These are phyloP conservation scores for Neckera pumila DNA, from an alignment of 225 moss, liverwort and hornwort genomes.

Conservation along the genomic window DNA sequence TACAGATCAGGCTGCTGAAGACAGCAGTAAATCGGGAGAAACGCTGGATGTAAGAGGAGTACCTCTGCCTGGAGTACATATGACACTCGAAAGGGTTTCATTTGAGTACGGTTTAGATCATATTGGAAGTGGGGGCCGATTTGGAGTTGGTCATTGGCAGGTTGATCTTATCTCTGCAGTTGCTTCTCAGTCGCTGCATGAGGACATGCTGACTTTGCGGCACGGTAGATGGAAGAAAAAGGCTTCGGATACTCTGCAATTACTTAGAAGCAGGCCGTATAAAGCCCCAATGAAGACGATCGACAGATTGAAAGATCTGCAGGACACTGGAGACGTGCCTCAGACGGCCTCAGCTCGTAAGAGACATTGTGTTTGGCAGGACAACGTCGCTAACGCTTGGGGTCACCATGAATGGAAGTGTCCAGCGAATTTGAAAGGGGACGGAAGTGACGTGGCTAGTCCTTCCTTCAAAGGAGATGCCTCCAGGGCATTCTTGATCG, in stretches of 20 bases:
- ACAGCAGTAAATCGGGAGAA: not conserved
- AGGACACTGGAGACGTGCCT: slow-evolving; percentile 34
- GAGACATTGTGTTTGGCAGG: slow-evolving; percentile 73
- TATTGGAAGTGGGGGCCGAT: slow-evolving; percentile 54
- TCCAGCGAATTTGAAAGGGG: slow-evolving; percentile 1
- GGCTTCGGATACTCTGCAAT: slow-evolving; percentile 31
- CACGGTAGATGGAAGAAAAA: slow-evolving; percentile 65
- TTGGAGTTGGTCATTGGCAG: slow-evolving; percentile 70
- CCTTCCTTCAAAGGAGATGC: not conserved
- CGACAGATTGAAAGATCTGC: slow-evolving; percentile 11
- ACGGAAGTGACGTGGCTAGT: slow-evolving; percentile 2
- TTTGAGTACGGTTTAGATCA: slow-evolving; percentile 60
- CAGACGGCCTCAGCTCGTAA: slow-evolving; percentile 32
- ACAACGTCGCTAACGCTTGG: slow-evolving; percentile 29
- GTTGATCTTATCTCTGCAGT: slow-evolving; percentile 55
- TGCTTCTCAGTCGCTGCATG: slow-evolving; percentile 30
- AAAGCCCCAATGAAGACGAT: slow-evolving; percentile 8
- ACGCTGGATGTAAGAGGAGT: slow-evolving; percentile 6
- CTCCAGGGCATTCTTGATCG: slow-evolving; percentile 60
- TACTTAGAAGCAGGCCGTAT: slow-evolving; percentile 62
- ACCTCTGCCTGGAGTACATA: slow-evolving; percentile 55
- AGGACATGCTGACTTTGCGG: slow-evolving; percentile 20
- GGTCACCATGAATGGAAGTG: slow-evolving; percentile 41
- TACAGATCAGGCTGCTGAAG: slow-evolving; percentile 2
- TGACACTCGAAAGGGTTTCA: slow-evolving; percentile 60